Evolutionary conservation across 208 protist genomes (phyloP), one percentile per base, ranked within the genome.

Genomic region (Trypanosoma theileri): DNA sequence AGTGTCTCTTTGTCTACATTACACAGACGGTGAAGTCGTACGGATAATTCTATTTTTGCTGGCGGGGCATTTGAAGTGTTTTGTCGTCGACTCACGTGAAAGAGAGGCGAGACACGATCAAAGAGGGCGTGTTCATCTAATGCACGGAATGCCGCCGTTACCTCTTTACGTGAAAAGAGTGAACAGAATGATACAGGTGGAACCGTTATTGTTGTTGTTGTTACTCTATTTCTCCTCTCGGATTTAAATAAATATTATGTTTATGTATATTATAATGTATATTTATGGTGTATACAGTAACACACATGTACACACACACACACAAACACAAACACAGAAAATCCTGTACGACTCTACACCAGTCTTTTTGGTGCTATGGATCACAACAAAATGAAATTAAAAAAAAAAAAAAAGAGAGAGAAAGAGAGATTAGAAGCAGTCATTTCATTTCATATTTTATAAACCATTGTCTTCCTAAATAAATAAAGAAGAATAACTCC

Each of bases 91-190:
- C 50, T 53, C 1, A 70, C 41, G n/a, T 21, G 59, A 66, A 74
- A 75, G 28, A 64, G 11, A 14, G 66, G 40, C 22, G 46, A n/a
- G 24, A 53, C 56, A 11, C 56, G 28, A 9, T 65, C 68, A 71
- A 72, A 79, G 1, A 79, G 42, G 52, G 31, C 48, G 9, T 46
- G 62, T 3, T 75, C 51, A 17, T 58, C 60, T 44, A 90, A 55
- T 12, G 78, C 76, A 8, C 75, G 74, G 52, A 76, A 90, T 14
- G 84, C 84, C 4, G 76, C 66, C 8, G 42, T 19, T 28, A 77
- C 67, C 45, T 90, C 84, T 1, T 66, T 17, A 4, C 26, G 59
- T 11, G 69, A 57, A 59, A 85, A 89, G 16, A 75, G 72, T 7
- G 55, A 19, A 42, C 31, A 40, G 54, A 76, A 45, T 22, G 21